These are phyloP conservation scores for Plasmodium billcollinsi DNA, from an alignment of 169 alveolate genomes.

Conservation along the genomic window DNA sequence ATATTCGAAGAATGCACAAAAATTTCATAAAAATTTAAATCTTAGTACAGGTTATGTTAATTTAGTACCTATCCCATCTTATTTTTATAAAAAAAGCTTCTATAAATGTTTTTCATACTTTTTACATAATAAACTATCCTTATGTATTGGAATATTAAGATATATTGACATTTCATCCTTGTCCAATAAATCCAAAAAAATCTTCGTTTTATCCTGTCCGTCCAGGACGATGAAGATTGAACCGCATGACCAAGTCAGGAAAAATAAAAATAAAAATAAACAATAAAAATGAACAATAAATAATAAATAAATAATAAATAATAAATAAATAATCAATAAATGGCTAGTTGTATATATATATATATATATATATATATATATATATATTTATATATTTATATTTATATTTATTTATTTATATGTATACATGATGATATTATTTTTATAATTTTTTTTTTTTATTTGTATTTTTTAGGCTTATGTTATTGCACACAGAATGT, in stretches of 20 bases:
- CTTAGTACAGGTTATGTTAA: slow-evolving; percentile 52
- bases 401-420: neutral
- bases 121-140: slow-evolving; percentile 41
- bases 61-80: slow-evolving; percentile 64
- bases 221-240: slow-evolving; percentile 73
- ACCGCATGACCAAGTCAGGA: slow-evolving; percentile 51
- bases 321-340: neutral
- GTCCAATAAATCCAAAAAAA: slow-evolving; percentile 33
- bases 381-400: neutral
- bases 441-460: slow-evolving; percentile 9
- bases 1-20: slow-evolving; percentile 45
- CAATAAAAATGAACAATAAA: too few species aligned
- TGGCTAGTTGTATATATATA: neutral
- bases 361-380: neutral
- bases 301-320: neutral
- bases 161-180: slow-evolving; percentile 56
- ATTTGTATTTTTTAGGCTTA: slow-evolving; percentile 65
- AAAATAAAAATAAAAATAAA: neutral
- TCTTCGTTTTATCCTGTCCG: slow-evolving; percentile 60
- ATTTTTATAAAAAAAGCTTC: slow-evolving; percentile 63
- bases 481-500: slow-evolving; percentile 51
- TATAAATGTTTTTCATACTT: slow-evolving; percentile 71
- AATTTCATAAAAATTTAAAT: slow-evolving; percentile 54
- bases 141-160: slow-evolving; percentile 70
- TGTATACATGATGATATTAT: neutral